Conservation (phyloP, 148 eudicot genomes). For the Rhododendron griersonianum region DNA sequence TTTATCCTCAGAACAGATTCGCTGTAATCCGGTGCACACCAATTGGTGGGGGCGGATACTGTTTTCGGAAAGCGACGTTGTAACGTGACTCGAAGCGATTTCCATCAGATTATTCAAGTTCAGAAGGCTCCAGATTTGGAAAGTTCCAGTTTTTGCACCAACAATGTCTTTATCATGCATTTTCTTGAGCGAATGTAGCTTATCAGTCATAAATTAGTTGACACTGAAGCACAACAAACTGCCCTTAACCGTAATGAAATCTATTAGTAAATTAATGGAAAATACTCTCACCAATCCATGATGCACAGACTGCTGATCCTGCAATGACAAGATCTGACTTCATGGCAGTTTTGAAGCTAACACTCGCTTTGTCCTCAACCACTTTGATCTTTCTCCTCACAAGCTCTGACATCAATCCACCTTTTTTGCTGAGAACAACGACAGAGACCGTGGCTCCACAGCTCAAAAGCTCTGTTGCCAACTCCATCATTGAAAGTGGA, state of each 20-base stretch:
- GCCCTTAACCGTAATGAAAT: neutral
- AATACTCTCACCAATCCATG: slow-evolving; percentile 77
- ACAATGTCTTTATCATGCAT: neutral
- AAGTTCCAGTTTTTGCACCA: no score
- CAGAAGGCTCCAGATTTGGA: no score
- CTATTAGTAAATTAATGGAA: neutral
- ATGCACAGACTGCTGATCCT: slow-evolving; percentile 95
- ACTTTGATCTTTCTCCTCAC: slow-evolving; percentile 73
- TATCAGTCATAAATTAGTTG: neutral
- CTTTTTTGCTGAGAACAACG: slow-evolving; percentile 76
- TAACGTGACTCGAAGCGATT: no score
- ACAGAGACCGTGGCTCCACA: slow-evolving; percentile 95
- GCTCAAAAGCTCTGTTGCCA: slow-evolving; percentile 90
- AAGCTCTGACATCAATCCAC: slow-evolving; percentile 90
- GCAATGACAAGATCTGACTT: slow-evolving; percentile 96
- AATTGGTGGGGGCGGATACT: no score
- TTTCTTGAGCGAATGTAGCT: neutral
- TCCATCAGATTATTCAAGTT: no score
- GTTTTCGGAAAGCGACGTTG: no score
- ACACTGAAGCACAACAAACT: neutral
- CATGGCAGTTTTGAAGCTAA: slow-evolving; percentile 92
- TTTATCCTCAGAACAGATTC: no score
- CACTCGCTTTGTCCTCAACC: slow-evolving; percentile 74
- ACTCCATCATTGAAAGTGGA: slow-evolving; percentile 96
- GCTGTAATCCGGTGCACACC: no score